Percentiles rank a stretch among this genome's conserved stretches.
Evolutionary conservation across 768 basidiomycete genomes (phyloP).

Genomic region (Mycena vulgaris): DNA sequence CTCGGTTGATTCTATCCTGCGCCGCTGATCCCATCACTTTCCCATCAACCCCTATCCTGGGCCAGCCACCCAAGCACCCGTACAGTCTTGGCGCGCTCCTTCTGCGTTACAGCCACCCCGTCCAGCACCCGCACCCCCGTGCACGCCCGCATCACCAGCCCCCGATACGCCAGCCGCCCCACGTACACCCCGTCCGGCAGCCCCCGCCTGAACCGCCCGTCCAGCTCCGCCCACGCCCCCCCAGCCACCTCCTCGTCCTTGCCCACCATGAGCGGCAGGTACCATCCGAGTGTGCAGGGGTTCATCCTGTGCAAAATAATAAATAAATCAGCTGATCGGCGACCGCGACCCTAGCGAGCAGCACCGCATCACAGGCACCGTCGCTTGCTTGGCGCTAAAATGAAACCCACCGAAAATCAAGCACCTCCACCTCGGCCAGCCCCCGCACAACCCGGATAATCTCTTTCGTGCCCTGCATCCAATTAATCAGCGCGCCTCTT

Average conservation of each 20-base stretch:
- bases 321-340: constrained; percentile 19
- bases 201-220: constrained; percentile 89
- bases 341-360: too few relatives aligned
- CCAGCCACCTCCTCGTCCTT: constrained; percentile 50
- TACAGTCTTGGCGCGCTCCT: constrained; percentile 89
- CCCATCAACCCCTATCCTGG: constrained; percentile 53
- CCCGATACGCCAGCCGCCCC: constrained; percentile 91
- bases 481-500: neutral
- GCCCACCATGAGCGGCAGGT: constrained; percentile 85
- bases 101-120: constrained; percentile 85
- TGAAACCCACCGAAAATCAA: constrained; percentile 86
- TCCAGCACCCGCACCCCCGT: constrained; percentile 80
- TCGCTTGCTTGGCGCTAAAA: neutral
- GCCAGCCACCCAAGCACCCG: constrained; percentile 62
- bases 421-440: constrained; percentile 87
- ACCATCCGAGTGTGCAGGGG: constrained; percentile 96
- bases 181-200: constrained; percentile 92
- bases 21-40: constrained; percentile 37
- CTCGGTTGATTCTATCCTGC: too few relatives aligned
- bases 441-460: constrained; percentile 80
- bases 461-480: constrained; percentile 67
- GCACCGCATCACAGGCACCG: too few relatives aligned
- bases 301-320: constrained; percentile 81
- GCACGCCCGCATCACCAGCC: constrained; percentile 87
- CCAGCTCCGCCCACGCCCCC: constrained; percentile 80